Evolutionary conservation across 208 protist genomes (phyloP), one percentile per base, ranked within the genome.

Genomic region (Porcisia deanei): DNA sequence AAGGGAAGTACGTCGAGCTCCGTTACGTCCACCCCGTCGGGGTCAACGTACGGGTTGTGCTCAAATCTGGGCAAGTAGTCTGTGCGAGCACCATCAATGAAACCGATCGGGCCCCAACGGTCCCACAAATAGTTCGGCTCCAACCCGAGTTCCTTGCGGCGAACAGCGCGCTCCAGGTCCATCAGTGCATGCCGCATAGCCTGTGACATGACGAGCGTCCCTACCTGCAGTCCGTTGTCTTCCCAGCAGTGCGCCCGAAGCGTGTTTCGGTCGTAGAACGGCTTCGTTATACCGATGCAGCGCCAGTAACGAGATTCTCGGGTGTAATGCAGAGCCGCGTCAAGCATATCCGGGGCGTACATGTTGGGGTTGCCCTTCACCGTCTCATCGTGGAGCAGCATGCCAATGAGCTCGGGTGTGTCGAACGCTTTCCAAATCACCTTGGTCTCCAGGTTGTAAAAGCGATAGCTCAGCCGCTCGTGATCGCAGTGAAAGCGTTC

Each of bases 111-210:
- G 12, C 94, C 92, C 92, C 94, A 97, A 59, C 85, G 84, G 68
- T 97, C 94, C 92, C 94, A 97, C 76, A 96, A 55, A 73, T 97
- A 97, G 76, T 95, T 93, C 45, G 92, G 91, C 81, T 87, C 83
- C 16, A 97, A 77, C 9, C 94, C 94, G 7, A 94, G 66, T 72
- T 97, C 94, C 75, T 92, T 89, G 39, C 94, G 89, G 22, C 92
- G 88, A 54, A 88, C 78, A 7, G 94, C 94, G 12, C 92, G 91
- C 79, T 97, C 92, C 55, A 97, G 84, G 75, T 97, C 94, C 88
- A 96, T 95, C 34, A 97, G 65, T 22, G 94, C 94, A 67, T 97
- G 88, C 39, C 91, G 88, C 94, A 97, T 97, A 43, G 94, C 92
- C 75, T 92, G 85, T 25, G 92, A 96, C 47, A 97, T 78, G 30